phyloP scores from a whole-genome alignment of 2,329 filamentous ascomycete species.

The Ophiocordyceps sinensis region DNA sequence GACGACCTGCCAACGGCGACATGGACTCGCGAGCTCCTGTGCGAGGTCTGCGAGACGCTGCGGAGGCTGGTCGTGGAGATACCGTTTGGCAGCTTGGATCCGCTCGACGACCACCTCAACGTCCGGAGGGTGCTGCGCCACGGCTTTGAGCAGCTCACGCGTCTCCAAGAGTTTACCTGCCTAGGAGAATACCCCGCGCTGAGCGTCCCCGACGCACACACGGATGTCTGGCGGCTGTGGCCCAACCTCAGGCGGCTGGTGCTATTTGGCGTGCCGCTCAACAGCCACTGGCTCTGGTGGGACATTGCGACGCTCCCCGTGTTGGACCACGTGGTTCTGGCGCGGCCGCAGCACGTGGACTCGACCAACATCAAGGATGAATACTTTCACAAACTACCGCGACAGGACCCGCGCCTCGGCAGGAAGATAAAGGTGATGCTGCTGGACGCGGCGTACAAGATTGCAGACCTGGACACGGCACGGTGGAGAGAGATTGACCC shows the following conservation, averaged over 20 bases:
- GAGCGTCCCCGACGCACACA: conserved; percentile 15
- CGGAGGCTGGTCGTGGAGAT: conserved; percentile 32
- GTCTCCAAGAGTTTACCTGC: conserved; percentile 32
- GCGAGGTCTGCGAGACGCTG: conserved; percentile 23
- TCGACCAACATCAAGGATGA: conserved; percentile 23
- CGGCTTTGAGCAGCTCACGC: conserved; percentile 27
- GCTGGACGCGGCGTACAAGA: conserved; percentile 13
- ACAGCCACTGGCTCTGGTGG: conserved; percentile 23
- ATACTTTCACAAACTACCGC: conserved; percentile 21
- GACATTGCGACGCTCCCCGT: conserved; percentile 20
- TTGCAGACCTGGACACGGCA: conserved; percentile 11
- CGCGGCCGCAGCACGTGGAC: conserved; percentile 18
- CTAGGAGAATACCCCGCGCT: conserved; percentile 31
- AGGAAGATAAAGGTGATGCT: conserved; percentile 17
- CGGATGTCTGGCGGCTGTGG: conserved; percentile 29
- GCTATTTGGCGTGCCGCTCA: conserved; percentile 24
- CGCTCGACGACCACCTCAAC: conserved; percentile 24
- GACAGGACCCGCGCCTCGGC: conserved; percentile 11
- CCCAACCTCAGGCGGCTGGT: conserved; percentile 25
- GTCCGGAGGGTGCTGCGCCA: conserved; percentile 25
- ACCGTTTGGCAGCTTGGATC: conserved; percentile 27
- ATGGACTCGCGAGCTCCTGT: conserved; percentile 27
- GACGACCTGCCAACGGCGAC: conserved; percentile 24
- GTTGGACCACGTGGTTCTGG: conserved; percentile 28
- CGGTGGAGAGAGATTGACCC: conserved; percentile 22